Evolutionary conservation across 2,329 filamentous ascomycete genomes (phyloP).

Genomic region (Apiospora koreana): DNA sequence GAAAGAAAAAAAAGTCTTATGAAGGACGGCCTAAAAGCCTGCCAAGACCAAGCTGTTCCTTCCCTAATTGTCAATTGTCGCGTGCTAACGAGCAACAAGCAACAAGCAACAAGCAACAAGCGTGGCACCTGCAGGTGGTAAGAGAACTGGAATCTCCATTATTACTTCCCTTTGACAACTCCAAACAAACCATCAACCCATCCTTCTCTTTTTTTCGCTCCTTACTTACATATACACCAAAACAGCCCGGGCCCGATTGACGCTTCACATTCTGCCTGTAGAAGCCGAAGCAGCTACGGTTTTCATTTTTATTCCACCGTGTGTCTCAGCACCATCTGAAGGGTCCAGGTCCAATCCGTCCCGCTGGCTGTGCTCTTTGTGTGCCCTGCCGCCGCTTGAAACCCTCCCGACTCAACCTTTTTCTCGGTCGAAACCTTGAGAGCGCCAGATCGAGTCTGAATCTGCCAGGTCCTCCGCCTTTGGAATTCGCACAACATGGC

Average conservation of each 20-base stretch:
- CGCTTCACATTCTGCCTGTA: background rate
- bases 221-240: background rate
- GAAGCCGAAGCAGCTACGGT: no score
- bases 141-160: background rate
- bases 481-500: conserved; percentile 36
- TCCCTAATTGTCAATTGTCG: background rate
- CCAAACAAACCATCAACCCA: conserved; percentile 1
- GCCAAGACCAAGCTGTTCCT: background rate
- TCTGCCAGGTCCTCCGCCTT: no score
- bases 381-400: conserved; percentile 3
- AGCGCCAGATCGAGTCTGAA: conserved; percentile 5
- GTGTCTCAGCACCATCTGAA: conserved; percentile 5
- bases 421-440: conserved; percentile 2
- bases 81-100: background rate
- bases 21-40: background rate
- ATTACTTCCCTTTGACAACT: background rate
- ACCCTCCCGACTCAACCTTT: background rate
- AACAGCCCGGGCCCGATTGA: background rate
- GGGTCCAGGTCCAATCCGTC: background rate
- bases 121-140: background rate
- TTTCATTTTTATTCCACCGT: background rate
- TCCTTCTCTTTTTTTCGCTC: background rate
- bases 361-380: background rate
- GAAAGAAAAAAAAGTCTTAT: background rate
- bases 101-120: no score